Percentiles rank a stretch among this genome's conserved stretches.
These are phyloP conservation scores for Glycyrrhiza uralensis DNA, from an alignment of 306 rosid genomes.

Conservation along the genomic window DNA sequence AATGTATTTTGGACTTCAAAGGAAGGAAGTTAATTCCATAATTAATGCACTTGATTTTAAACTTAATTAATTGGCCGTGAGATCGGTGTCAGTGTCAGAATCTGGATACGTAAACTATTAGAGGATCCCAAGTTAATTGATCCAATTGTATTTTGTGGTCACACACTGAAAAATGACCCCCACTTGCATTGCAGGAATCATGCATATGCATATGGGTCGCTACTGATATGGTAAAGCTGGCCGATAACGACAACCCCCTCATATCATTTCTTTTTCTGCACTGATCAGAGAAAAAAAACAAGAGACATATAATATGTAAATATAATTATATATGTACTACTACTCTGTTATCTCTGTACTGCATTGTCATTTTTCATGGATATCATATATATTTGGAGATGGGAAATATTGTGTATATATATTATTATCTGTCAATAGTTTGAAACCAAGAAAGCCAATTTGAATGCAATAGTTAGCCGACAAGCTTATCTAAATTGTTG, in stretches of 20 bases:
- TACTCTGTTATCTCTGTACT: neutral
- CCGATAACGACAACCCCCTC: constrained; percentile 19
- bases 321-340: neutral
- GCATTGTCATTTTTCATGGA: no score
- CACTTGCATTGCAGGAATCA: constrained; percentile 19
- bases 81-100: neutral
- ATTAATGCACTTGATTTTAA: neutral
- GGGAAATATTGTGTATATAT: no score
- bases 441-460: neutral
- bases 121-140: neutral
- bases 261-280: neutral
- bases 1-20: neutral
- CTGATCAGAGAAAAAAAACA: no score
- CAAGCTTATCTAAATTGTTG: neutral
- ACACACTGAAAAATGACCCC: constrained; percentile 20
- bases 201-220: constrained; percentile 25
- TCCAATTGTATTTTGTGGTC: constrained; percentile 20
- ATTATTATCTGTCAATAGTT: neutral
- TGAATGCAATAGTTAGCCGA: neutral
- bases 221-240: neutral
- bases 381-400: no score
- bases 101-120: neutral
- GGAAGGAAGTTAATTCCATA: constrained; percentile 16
- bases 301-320: no score
- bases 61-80: neutral